Evolutionary conservation across 208 protist genomes (phyloP).

Genomic region (Zelonia costaricensis): DNA sequence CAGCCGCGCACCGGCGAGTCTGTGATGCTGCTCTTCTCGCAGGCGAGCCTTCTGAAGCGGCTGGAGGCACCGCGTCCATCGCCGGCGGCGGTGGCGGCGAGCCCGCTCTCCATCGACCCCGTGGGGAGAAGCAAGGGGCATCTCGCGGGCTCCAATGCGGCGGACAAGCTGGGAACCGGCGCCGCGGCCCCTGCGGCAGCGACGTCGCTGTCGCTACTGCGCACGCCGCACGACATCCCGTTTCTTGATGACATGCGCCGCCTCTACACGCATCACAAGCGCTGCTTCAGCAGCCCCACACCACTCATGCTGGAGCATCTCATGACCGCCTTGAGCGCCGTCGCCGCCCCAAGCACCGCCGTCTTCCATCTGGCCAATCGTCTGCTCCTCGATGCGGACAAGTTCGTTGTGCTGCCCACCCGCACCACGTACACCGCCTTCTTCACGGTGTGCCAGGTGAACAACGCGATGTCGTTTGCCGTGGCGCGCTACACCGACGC

Average conservation of each 20-base stretch:
- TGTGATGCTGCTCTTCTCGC: constrained; percentile 64
- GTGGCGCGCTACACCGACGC: constrained; percentile 70
- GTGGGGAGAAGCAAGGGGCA: too few relatives aligned
- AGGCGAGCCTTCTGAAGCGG: constrained; percentile 57
- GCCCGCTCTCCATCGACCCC: too few relatives aligned
- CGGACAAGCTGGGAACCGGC: neutral
- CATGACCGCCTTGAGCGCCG: constrained; percentile 65
- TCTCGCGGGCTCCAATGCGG: too few relatives aligned
- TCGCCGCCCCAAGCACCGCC: constrained; percentile 28
- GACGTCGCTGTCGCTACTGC: too few relatives aligned
- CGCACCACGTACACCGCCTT: constrained; percentile 84
- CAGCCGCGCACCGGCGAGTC: constrained; percentile 59
- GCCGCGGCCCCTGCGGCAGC: neutral
- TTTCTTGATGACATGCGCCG: constrained; percentile 67
- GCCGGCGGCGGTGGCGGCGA: neutral
- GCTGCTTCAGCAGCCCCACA: constrained; percentile 65
- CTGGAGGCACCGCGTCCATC: constrained; percentile 32
- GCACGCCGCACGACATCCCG: constrained; percentile 42
- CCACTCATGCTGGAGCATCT: constrained; percentile 70
- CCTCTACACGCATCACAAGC: constrained; percentile 74
- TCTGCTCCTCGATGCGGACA: constrained; percentile 77
- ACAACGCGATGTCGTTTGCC: constrained; percentile 79
- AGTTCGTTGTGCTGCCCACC: constrained; percentile 78
- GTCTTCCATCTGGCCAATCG: constrained; percentile 73
- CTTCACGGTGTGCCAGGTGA: constrained; percentile 70